A percentile compares a stretch with the other conserved stretches of the same genome.
phyloP scores from a whole-genome alignment of 768 basidiomycete species.

The Russula vinacea region DNA sequence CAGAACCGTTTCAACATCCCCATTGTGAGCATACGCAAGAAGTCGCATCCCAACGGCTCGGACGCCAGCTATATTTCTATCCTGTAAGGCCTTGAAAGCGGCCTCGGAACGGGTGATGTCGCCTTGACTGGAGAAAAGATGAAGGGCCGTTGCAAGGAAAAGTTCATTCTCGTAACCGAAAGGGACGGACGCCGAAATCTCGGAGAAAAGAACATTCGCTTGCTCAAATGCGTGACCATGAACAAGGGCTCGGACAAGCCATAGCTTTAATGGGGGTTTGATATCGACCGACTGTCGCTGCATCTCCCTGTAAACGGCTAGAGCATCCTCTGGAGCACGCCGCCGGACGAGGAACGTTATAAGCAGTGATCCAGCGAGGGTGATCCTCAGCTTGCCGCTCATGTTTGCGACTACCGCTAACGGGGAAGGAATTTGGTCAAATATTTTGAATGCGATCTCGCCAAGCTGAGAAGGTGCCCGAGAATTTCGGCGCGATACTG shows the following conservation, averaged over 20 bases:
- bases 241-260: slow-evolving; percentile 25
- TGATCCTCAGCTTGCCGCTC: background rate
- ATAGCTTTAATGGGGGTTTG: slow-evolving; percentile 5
- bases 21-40: slow-evolving; percentile 52
- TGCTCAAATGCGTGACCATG: slow-evolving; percentile 35
- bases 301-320: slow-evolving; percentile 26
- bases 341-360: slow-evolving; percentile 21
- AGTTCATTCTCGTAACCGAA: slow-evolving; percentile 8
- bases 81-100: slow-evolving; percentile 42
- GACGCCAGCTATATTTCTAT: slow-evolving; percentile 33
- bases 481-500: slow-evolving; percentile 4
- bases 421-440: slow-evolving; percentile 21
- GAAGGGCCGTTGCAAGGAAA: slow-evolving; percentile 45
- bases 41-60: slow-evolving; percentile 48
- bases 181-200: slow-evolving; percentile 33
- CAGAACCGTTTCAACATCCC: slow-evolving; percentile 42
- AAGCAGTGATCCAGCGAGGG: slow-evolving; percentile 18
- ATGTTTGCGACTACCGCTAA: slow-evolving; percentile 16
- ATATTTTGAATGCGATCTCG: slow-evolving; percentile 17
- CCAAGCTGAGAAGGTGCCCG: background rate
- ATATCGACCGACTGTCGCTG: slow-evolving; percentile 16
- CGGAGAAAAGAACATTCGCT: slow-evolving; percentile 46
- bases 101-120: slow-evolving; percentile 44
- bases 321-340: slow-evolving; percentile 28
- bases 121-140: slow-evolving; percentile 53